Base-by-base conservation (phyloP, 2,329 filamentous ascomycete species). In the Magnaporthiopsis incrustans region DNA sequence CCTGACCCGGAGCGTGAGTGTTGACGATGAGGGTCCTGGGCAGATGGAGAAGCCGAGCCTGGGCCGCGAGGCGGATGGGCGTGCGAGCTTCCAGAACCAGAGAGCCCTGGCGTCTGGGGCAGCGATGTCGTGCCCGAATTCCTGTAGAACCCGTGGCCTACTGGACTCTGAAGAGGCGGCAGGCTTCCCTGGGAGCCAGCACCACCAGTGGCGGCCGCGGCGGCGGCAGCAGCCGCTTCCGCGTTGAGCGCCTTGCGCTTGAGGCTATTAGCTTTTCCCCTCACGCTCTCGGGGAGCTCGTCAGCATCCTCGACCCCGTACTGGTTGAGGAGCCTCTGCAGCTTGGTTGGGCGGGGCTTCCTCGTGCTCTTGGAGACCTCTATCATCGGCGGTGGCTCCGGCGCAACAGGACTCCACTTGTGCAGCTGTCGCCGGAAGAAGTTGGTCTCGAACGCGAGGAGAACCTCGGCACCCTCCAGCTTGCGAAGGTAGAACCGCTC, bases 401-500 rank as follows among this genome's bases (percentile, higher is more conserved):
- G 90, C 1, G 95, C 93, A 32, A 98, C 91, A 3, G 93, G 93
- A 56, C 89, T 92, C 90, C 91, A 97, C 73, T 92, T 96, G 77
- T 99, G 95, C 64, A 99, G 82, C 73, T 97, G 92, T 73, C 97
- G 92, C 30, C 94, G 88, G 79, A 99, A 94, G 75, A 96, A 97
- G 73, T 99, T 99, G n/a, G 94, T 97, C 77, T 99, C 95, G 65
- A 89, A 89, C 0, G 93, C 85, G 2, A 99, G 81, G 3, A 99
- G 82, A 62, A 99, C 93, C 73, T 99, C 95, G 1, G 95, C 93
- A 3, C 95, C 95, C 77, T 99, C 95, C 63, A 99, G 92, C 78
- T 99, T 99, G 65, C 95, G 90, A 57, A 99, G 81, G 71, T 97
- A 98, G 76, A 99, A 99, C 7, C 96, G 87, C 75, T 97, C 89